A percentile compares a stretch with the other conserved stretches of the same genome.
These are phyloP conservation scores for Pestalotiopsis sp. DNA, from an alignment of 2,329 filamentous ascomycete genomes.

Conservation along the genomic window DNA sequence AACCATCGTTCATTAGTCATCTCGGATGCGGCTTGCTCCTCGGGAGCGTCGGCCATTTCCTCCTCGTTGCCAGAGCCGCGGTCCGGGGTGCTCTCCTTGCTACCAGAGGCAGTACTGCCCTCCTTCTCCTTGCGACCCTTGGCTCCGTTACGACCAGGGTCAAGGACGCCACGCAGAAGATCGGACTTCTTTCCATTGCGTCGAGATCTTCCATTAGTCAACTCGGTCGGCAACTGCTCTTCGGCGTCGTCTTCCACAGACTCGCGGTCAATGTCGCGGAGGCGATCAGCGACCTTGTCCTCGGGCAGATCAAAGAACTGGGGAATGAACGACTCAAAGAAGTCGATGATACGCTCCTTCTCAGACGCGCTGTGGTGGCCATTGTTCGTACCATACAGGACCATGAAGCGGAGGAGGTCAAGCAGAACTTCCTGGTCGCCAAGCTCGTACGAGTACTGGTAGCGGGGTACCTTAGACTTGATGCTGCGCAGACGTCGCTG, in stretches of 20 bases:
- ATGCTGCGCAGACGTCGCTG: conserved; percentile 73
- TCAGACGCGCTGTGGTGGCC: conserved; percentile 73
- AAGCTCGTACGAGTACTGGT: conserved; percentile 79
- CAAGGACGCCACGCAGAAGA: conserved; percentile 83
- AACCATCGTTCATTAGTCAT: conserved; percentile 67
- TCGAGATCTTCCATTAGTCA: conserved; percentile 68
- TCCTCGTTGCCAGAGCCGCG: conserved; percentile 77
- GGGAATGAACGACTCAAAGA: conserved; percentile 76
- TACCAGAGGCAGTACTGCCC: conserved; percentile 74
- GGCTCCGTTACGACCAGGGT: conserved; percentile 73
- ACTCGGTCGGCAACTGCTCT: conserved; percentile 70
- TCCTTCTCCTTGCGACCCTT: conserved; percentile 75
- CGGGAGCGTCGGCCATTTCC: conserved; percentile 65
- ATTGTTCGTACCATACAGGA: conserved; percentile 67
- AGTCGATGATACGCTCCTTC: conserved; percentile 73
- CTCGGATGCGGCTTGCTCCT: conserved; percentile 63
- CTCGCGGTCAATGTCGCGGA: conserved; percentile 70
- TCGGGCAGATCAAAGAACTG: conserved; percentile 77
- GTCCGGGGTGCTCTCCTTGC: conserved; percentile 89
- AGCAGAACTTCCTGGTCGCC: conserved; percentile 69
- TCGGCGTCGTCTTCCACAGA: conserved; percentile 79
- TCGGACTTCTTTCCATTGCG: conserved; percentile 78
- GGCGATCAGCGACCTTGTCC: conserved; percentile 67
- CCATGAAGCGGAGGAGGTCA: conserved; percentile 64
- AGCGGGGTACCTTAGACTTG: conserved; percentile 62